Base-by-base conservation (phyloP, 1,139 yeast species). In the Ogataea hybrid region DNA sequence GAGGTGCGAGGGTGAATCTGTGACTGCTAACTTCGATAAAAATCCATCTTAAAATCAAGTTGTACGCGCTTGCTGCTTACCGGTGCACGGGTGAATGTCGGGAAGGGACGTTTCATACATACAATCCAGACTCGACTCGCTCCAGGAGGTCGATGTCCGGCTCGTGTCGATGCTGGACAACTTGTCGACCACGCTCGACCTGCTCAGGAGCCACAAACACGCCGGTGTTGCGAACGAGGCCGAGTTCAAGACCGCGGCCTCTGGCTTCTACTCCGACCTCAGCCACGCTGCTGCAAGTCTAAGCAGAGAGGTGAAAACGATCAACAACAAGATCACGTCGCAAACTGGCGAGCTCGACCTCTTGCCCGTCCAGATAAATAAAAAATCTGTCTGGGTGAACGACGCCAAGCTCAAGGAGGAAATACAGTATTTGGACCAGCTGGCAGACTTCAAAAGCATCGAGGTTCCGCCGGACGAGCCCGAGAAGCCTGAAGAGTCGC, bases 371-470 rank as follows among this genome's bases (percentile, higher is more conserved):
- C 69, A 71, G 32, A 78, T 81, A 16, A 81, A 78, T 47, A 82
- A 79, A 53, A 80, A 79, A 63, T 81, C 81, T 38, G 74, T 84
- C 6, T 69, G 70, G 57, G 68, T 79, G 30, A 84, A 84, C 2
- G 64, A 64, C 31, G 67, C 66, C 49, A 76, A 79, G 58, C 58
- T 79, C 41, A 62, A n/a, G 67, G 51, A 58, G 35, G 55, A 58
- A 48, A 30, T 57, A 42, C 44, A 51, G 11, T 39, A 49, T 21
- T 31, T 57, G 38, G 45, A 49, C 28, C 23, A 37, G n/a, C 25
- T 29, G 22, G 35, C 22, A 5, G 37, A 20, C 7, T 32, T 38
- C 23, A 14, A 28, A 11, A 20, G 28, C 17, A 38, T 38, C 32
- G 18, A 20, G 28, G 33, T 38, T 6, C 35, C 25, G 28, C 25